Evolutionary conservation across 805 yeast species (phyloP), one percentile per base, ranked within the genome.

Genomic region (Suhomyces sp.): DNA sequence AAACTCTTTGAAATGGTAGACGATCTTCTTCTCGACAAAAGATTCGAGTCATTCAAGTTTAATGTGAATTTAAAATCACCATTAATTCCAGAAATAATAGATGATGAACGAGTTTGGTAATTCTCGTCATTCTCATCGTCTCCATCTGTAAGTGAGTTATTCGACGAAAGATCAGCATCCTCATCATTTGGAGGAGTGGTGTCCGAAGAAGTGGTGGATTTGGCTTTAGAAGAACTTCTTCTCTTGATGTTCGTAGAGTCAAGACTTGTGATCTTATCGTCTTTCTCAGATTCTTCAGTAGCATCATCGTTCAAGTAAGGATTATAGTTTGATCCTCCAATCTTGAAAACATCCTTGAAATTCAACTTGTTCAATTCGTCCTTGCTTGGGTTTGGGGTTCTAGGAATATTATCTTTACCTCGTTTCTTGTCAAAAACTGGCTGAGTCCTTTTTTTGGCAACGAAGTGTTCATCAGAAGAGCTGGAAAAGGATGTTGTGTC

Each of bases 31-130:
- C 88, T 65, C 29, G 78, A 74, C 24, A 83, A 59, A 40, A 83
- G 57, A 20, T 82, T 81, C 28, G 86, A 78, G 14, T 81, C 82
- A 37, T 77, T 78, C 49, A 83, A 56, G 41, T 75, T 77, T 39
- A 83, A 64, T 35, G 82, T 83, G 44, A 82, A 77, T 42, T 67
- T 66, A 44, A 54, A 63, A 33, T 63, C 70, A 4, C 68, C 70
- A 31, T 56, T 62, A 2, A 60, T 54, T 13, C 67, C 67, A 11
- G 69, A 60, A 12, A 66, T 60, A 4, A 66, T 60, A 3, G 66
- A 58, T 10, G 63, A 56, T n/a, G 68, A 62, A 27, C 70, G 45
- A 4, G 72, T 64, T 29, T 55, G 67, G 35, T 57, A 55, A 15
- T 58, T 63, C 24, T 45, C 51, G 19, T 42, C 49, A 5, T 40